These are phyloP conservation scores for Fraxinus albicans DNA, from an alignment of 305 asterid genomes.

Conservation along the genomic window DNA sequence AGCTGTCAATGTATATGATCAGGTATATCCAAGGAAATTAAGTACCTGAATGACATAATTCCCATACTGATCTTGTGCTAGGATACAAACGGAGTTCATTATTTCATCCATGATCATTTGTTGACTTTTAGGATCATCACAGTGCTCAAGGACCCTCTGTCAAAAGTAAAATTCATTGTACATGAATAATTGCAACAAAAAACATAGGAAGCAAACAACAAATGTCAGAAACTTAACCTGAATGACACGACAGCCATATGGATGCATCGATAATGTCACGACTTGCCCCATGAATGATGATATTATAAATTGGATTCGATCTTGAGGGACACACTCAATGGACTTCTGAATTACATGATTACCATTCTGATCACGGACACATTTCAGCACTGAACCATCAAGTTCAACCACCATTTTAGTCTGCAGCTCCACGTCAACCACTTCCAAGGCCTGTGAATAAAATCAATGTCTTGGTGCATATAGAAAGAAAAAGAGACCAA, in stretches of 20 bases:
- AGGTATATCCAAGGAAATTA: neutral
- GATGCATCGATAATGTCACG: slow-evolving; percentile 72
- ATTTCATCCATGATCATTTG: slow-evolving; percentile 68
- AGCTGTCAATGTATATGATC: neutral
- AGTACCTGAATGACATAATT: slow-evolving; percentile 76
- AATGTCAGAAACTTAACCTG: slow-evolving; percentile 48
- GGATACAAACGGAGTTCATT: slow-evolving; percentile 61
- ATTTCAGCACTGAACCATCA: slow-evolving; percentile 75
- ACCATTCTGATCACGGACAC: slow-evolving; percentile 84
- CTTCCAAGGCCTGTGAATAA: slow-evolving; percentile 74
- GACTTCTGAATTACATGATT: slow-evolving; percentile 91
- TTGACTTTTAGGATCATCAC: slow-evolving; percentile 59
- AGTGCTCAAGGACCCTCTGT: slow-evolving; percentile 87
- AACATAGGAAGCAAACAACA: slow-evolving; percentile 9
- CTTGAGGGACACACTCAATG: slow-evolving; percentile 76
- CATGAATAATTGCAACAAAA: slow-evolving; percentile 1
- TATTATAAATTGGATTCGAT: slow-evolving; percentile 57
- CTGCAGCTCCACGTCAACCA: slow-evolving; percentile 65
- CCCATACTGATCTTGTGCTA: slow-evolving; percentile 83
- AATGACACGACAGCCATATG: slow-evolving; percentile 89
- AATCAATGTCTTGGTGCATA: neutral
- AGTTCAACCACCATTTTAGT: slow-evolving; percentile 72
- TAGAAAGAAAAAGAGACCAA: neutral
- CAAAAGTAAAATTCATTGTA: slow-evolving; percentile 9
- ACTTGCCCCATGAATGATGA: slow-evolving; percentile 73